phyloP scores from a whole-genome alignment of 1,139 yeast genomes.

The Lipomyces yarrowii region DNA sequence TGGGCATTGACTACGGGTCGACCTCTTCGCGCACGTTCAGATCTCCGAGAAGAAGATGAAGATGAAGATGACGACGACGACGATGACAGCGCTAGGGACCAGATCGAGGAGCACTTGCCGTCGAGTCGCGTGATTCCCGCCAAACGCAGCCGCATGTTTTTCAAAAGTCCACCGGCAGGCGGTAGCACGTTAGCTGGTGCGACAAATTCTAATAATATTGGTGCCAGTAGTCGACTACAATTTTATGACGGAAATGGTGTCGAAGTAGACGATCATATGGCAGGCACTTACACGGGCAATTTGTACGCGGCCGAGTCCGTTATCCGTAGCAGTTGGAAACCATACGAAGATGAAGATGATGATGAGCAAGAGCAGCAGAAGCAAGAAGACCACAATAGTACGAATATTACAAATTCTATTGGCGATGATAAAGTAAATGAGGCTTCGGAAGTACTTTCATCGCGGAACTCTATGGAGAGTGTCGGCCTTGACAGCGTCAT shows the following conservation, averaged over 20 bases:
- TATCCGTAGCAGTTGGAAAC: conserved; percentile 26
- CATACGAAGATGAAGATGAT: conserved; percentile 25
- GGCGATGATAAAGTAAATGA: conserved; percentile 4
- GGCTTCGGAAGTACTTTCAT: conserved; percentile 9
- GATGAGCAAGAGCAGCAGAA: conserved; percentile 5
- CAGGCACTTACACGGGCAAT: conserved; percentile 28
- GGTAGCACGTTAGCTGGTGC: conserved; percentile 14
- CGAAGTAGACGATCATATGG: conserved; percentile 19
- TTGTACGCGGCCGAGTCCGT: conserved; percentile 30
- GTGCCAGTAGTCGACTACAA: conserved; percentile 15
- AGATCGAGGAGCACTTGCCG: conserved; percentile 12
- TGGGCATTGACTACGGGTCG: conserved; percentile 13
- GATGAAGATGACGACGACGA: conserved; percentile 36
- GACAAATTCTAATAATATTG: conserved; percentile 12
- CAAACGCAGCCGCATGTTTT: conserved; percentile 14
- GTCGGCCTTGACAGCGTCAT: conserved; percentile 29
- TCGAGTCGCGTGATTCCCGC: conserved; percentile 16
- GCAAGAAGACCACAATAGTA: background rate
- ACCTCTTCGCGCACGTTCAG: background rate
- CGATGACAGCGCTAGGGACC: conserved; percentile 34
- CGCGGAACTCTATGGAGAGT: conserved; percentile 29
- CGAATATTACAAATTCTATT: background rate
- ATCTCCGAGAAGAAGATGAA: conserved; percentile 13
- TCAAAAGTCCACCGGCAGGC: conserved; percentile 6
- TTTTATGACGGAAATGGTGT: conserved; percentile 8